phyloP scores from a whole-genome alignment of 192 early-diverging fungal species.

The Rhizophlyctis rosea region DNA sequence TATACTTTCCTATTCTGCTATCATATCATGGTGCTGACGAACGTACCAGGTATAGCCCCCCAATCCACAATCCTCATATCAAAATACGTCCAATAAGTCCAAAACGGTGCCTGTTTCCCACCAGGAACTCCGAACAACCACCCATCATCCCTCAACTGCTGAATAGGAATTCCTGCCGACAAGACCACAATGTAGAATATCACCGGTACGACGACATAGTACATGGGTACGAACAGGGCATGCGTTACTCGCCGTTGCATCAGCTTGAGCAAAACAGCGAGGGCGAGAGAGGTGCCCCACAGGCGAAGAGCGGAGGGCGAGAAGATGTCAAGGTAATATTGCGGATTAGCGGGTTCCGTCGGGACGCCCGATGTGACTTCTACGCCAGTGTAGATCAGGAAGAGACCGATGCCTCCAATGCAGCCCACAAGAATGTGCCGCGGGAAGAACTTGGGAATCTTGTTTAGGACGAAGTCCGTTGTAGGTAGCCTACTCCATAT shows the following conservation, averaged over 20 bases:
- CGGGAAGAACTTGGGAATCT: conserved; percentile 45
- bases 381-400: conserved; percentile 85
- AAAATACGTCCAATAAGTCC: conserved; percentile 84
- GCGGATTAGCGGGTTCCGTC: no score
- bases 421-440: conserved; percentile 93
- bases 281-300: conserved; percentile 72
- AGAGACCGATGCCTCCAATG: conserved; percentile 65
- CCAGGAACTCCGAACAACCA: conserved; percentile 85
- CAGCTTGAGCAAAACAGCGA: conserved; percentile 56
- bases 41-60: conserved; percentile 34
- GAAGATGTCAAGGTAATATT: conserved; percentile 67
- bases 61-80: conserved; percentile 42
- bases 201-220: conserved; percentile 79
- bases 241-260: conserved; percentile 66
- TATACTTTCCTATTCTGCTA: neutral
- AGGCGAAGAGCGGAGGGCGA: conserved; percentile 63
- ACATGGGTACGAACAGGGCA: conserved; percentile 84
- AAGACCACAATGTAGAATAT: conserved; percentile 71
- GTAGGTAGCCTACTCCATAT: no score
- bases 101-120: conserved; percentile 69
- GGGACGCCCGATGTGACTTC: conserved; percentile 77
- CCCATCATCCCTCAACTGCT: conserved; percentile 63
- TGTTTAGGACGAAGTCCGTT: no score
- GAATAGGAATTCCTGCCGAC: conserved; percentile 57
- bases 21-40: neutral